These are phyloP conservation scores for Cenchrus americanus DNA, from an alignment of 176 grass and related monocot genomes.

Conservation along the genomic window DNA sequence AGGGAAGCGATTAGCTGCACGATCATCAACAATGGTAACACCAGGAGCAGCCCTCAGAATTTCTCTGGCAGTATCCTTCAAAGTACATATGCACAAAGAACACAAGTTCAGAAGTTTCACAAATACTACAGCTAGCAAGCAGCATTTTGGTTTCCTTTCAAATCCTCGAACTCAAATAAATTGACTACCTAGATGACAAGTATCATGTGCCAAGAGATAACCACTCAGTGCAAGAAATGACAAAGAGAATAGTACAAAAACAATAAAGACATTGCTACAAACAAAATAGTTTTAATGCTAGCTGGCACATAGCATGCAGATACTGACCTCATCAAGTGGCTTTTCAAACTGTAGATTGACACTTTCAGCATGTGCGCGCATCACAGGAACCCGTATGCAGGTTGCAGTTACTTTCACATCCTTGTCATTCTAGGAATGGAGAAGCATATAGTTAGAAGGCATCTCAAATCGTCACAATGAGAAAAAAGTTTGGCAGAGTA, in stretches of 20 bases:
- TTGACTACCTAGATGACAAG: not conserved
- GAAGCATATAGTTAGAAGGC: constrained; percentile 3
- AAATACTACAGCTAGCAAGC: constrained; percentile 1
- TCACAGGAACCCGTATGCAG: constrained; percentile 91
- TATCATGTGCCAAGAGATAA: not conserved
- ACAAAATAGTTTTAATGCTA: constrained; percentile 3
- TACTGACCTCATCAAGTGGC: constrained; percentile 90
- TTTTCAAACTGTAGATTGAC: constrained; percentile 96
- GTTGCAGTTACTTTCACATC: constrained; percentile 92
- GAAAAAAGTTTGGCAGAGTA: constrained; percentile 12
- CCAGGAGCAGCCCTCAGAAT: constrained; percentile 87
- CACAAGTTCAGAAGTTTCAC: constrained; percentile 42
- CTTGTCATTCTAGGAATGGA: constrained; percentile 68
- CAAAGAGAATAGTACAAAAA: not conserved
- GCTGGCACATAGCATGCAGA: not conserved
- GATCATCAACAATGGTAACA: constrained; percentile 78
- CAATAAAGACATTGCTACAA: not conserved
- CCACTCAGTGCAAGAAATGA: not conserved
- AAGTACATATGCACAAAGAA: constrained; percentile 34
- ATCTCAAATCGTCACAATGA: not conserved
- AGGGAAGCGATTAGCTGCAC: constrained; percentile 77
- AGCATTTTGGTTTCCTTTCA: not conserved
- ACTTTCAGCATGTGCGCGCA: constrained; percentile 91
- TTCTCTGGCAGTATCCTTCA: constrained; percentile 81
- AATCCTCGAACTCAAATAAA: not conserved